Evolutionary conservation across 805 yeast genomes (phyloP).

Genomic region (Saccharomycopsis guyanensis): DNA sequence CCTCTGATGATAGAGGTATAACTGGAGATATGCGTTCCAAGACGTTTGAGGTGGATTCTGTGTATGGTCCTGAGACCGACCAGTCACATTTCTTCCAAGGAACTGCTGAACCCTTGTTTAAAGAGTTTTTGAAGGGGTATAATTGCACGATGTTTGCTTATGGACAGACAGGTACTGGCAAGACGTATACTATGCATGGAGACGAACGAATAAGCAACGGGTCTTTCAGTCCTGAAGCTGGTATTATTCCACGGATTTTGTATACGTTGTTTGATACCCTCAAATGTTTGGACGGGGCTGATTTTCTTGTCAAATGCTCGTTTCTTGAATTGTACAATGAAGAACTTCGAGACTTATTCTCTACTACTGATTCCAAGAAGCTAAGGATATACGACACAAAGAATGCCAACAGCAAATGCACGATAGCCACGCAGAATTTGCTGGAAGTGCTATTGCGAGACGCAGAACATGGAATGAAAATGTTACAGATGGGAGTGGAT

Average conservation of each 20-base stretch:
- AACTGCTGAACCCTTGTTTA: slow-evolving; percentile 55
- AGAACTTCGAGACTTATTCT: slow-evolving; percentile 66
- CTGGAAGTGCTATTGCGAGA: slow-evolving; percentile 51
- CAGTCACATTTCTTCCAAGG: slow-evolving; percentile 59
- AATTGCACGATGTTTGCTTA: slow-evolving; percentile 81
- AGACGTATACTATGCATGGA: slow-evolving; percentile 75
- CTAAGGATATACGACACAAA: slow-evolving; percentile 43
- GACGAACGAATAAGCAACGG: slow-evolving; percentile 34
- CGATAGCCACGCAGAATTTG: slow-evolving; percentile 46
- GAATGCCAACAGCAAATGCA: slow-evolving; percentile 25
- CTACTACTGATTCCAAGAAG: slow-evolving; percentile 35
- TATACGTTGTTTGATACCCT: slow-evolving; percentile 47
- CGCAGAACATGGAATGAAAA: slow-evolving; percentile 48
- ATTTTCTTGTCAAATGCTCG: slow-evolving; percentile 65
- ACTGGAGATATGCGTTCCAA: slow-evolving; percentile 27
- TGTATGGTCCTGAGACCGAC: slow-evolving; percentile 75
- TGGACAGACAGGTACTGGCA: slow-evolving; percentile 91
- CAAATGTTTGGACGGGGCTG: slow-evolving; percentile 33
- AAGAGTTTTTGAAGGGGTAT: slow-evolving; percentile 66
- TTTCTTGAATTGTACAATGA: slow-evolving; percentile 85
- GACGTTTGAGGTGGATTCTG: slow-evolving; percentile 68
- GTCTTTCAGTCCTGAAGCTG: slow-evolving; percentile 39
- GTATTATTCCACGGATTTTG: slow-evolving; percentile 55
- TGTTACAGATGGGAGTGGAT: slow-evolving; percentile 49
- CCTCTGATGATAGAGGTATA: slow-evolving; percentile 16